Base-by-base conservation (phyloP, 75 land plant species). In the Selaginella tamariscina region DNA sequence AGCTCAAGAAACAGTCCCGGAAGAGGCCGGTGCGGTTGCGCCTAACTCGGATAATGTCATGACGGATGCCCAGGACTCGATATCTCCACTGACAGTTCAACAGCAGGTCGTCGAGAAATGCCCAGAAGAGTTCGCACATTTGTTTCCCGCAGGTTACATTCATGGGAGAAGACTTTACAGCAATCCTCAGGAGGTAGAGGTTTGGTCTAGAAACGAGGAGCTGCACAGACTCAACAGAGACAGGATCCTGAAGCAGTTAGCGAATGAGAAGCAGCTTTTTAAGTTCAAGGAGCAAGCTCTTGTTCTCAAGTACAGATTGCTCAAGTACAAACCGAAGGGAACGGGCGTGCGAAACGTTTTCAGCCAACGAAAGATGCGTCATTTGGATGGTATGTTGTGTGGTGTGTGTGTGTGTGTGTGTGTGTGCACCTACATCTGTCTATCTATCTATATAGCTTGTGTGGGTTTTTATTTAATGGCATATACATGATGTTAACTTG, bases 301-400 rank as follows among this genome's bases (percentile, higher is more conserved):
- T 31, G 32, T 72, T 23, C 44, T 80, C 56, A 80, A 74, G 72
- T 80, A 69, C 39, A 55, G 73, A 56, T 63, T 72, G 39, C 32
- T 77, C 29, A 80, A 69, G 13, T 73, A 77, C 49, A 39, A 15
- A 75, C 96, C 81, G 33, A 85, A 79, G 56, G 49, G 80, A 63
- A 56, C 30, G 0, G 75, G 56, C 21, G 33, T 33, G 2, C 31
- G 64, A 11, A 67, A 56, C 33, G 72, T 60, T 32, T 32, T 23
- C 28, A 68, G 39, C 27, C 75, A 73, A 32, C 72, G 75, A 23
- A 65, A 66, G 31, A 32, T 65, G 57, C 73, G 73, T 13, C 73
- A 24, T 65, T 20, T 0, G 30, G 33, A 9, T 68, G 21, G 27
- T 33, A 68, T 20, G 5, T 13, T 21, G 33, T 18, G 27, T 68